phyloP scores from a whole-genome alignment of 345 rosid genomes.

The Firmiana major region DNA sequence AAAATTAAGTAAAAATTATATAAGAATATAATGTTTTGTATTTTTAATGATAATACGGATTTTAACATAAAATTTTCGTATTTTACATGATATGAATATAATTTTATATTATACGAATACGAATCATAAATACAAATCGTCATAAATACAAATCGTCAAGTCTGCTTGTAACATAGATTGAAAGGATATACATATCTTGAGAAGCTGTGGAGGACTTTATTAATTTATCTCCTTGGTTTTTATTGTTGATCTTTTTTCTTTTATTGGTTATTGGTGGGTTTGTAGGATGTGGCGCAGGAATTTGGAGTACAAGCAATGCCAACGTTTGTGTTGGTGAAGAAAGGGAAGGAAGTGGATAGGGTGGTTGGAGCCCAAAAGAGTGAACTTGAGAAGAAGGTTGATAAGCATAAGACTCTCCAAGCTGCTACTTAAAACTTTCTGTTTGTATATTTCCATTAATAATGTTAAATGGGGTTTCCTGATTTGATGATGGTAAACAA shows the following conservation, averaged over 20 bases:
- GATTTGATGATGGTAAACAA: background rate
- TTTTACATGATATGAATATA: no score
- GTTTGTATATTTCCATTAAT: background rate
- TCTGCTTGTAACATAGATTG: no score
- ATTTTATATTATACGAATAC: no score
- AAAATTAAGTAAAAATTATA: no score
- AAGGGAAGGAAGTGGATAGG: conserved; percentile 69
- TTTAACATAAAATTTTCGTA: no score
- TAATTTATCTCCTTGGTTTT: background rate
- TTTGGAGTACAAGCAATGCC: conserved; percentile 80
- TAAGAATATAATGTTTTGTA: no score
- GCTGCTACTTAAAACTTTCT: conserved; percentile 10
- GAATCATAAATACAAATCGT: no score
- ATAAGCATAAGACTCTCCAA: conserved; percentile 25
- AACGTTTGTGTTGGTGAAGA: conserved; percentile 81
- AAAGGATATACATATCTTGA: background rate
- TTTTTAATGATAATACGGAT: no score
- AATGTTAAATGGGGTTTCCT: background rate
- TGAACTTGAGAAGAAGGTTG: conserved; percentile 60
- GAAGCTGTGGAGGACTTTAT: background rate
- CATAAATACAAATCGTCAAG: no score
- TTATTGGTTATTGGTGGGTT: background rate
- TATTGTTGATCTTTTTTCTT: background rate
- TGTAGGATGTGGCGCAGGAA: conserved; percentile 69
- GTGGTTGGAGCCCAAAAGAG: conserved; percentile 54